Evolutionary conservation across 2,329 filamentous ascomycete species (phyloP), one percentile per base, ranked within the genome.

Genomic region (Fusarium secorum): DNA sequence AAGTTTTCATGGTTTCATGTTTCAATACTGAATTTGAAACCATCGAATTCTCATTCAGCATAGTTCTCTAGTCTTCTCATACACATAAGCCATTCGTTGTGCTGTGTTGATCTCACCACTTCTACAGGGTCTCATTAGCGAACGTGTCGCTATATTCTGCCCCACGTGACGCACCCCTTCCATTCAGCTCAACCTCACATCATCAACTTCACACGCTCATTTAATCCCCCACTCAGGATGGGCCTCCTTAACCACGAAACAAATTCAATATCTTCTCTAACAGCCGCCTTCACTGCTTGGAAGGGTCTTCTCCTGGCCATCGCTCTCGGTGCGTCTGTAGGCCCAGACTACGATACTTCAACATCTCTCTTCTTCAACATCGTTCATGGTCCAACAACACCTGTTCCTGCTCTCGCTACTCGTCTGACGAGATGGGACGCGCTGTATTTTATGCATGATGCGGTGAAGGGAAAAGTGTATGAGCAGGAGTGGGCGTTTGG

Each of bases 401-500:
- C 81, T 51, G 80, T 88, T 33, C 74, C 86, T 33, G 72, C 83
- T 15, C 74, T 91, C 5, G 79, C 84, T 24, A 80, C 85, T 36
- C 88, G 88, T 45, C 82, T 96, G 63, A 89, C 90, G 11, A 86
- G 92, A 78, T 97, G 93, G 93, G 93, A 97, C 79, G 91, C 90
- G 35, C 84, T 97, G 72, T 96, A 95, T 79, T 95, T 91, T 76
- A 83, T 90, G 64, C 86, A 89, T 71, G 79, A 84, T 46, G 88
- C 92, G 8, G 84, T 84, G 44, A 84, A 87, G 15, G 92, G 91
- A 36, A 90, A 93, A 73, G 60, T 90, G 15, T 92, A 89, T 78
- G 93, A 97, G 81, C 93, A 96, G 81, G 92, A 95, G 80, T 96
- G 93, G 93, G 93, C 93, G 1, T 96, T 95, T 81, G 91, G 90